Evolutionary conservation across 371 early-diverging fungal genomes (phyloP), one percentile per base, ranked within the genome.

Genomic region (Rhizopus arrhizus): DNA sequence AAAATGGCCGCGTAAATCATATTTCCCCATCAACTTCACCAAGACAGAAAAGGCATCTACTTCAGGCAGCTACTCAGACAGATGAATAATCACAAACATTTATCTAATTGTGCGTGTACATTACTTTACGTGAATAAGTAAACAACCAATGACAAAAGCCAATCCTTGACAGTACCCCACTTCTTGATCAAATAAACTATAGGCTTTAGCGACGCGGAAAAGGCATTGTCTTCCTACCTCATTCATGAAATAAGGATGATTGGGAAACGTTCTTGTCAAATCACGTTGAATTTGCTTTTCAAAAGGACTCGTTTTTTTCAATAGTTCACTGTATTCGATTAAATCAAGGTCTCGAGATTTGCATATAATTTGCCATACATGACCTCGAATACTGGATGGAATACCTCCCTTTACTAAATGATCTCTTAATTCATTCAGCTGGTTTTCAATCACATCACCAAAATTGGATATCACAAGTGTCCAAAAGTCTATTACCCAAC

Each of bases 111-210:
- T 40, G 40, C 12, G 12, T 10, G 8, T 10, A 40, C 10, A 10
- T 43, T 43, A 34, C 15, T 75, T 74, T 81, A 89, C 90, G 69
- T 95, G 90, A 62, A 94, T 73, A 61, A 97, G 70, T 56, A 97
- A 61, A 22, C 93, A 89, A 0, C 93, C 97, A 5, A 91, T 93
- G 43, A 97, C 77, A 70, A 95, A 96, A 8, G 94, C 86, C 29
- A 97, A 74, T 5, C 97, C 97, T 78, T 97, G 97, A 70, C 96
- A 96, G 74, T 97, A 93, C 4, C 98, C 98, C 15, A 97, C 90
- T 64, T 94, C 93, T 22, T 85, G 74, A 75, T 97, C 97, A 62
- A 91, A 96, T 29, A 95, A 62, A 38, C 92, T 87, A 62, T 96
- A 97, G 3, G 95, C 95, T 57, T 93, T 94, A 40, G 94, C 80